Conservation (phyloP, 2,329 filamentous ascomycete genomes). For the Cladophialophora yegresii region DNA sequence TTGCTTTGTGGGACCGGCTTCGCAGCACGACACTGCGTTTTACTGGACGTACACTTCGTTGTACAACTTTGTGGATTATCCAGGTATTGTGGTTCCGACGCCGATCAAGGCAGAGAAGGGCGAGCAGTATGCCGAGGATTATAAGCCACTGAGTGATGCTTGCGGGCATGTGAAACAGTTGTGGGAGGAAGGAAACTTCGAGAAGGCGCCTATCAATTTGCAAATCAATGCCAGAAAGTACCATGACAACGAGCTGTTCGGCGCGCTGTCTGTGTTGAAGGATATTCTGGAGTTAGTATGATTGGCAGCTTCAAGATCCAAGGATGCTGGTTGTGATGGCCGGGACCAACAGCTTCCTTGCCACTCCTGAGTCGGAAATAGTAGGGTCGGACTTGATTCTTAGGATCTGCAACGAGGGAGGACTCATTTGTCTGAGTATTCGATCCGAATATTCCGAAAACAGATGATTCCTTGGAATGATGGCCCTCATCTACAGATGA, state of each 20-base stretch:
- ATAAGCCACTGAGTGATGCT: constrained; percentile 36
- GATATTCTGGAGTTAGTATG: constrained; percentile 13
- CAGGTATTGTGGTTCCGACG: constrained; percentile 58
- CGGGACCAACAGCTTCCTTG: neutral
- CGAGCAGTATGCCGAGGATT: constrained; percentile 41
- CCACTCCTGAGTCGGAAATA: neutral
- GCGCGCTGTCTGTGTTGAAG: constrained; percentile 26
- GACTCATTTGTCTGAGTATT: neutral
- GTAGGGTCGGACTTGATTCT: neutral
- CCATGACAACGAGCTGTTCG: constrained; percentile 55
- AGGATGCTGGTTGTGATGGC: neutral
- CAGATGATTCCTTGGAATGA: neutral
- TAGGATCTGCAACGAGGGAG: neutral
- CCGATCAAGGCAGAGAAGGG: constrained; percentile 39
- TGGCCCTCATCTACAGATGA: constrained; percentile 55
- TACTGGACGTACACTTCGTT: constrained; percentile 66
- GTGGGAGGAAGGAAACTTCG: constrained; percentile 51
- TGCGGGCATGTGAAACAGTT: constrained; percentile 51
- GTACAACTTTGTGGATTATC: constrained; percentile 64
- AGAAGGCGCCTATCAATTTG: constrained; percentile 55
- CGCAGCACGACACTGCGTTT: constrained; percentile 54
- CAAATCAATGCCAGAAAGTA: constrained; percentile 58
- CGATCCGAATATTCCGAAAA: neutral
- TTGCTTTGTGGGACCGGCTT: constrained; percentile 58
- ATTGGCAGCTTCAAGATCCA: neutral